Percentiles rank a stretch among this genome's conserved stretches.
phyloP scores from a whole-genome alignment of 495 filamentous ascomycete species.

The Viridothelium virens region DNA sequence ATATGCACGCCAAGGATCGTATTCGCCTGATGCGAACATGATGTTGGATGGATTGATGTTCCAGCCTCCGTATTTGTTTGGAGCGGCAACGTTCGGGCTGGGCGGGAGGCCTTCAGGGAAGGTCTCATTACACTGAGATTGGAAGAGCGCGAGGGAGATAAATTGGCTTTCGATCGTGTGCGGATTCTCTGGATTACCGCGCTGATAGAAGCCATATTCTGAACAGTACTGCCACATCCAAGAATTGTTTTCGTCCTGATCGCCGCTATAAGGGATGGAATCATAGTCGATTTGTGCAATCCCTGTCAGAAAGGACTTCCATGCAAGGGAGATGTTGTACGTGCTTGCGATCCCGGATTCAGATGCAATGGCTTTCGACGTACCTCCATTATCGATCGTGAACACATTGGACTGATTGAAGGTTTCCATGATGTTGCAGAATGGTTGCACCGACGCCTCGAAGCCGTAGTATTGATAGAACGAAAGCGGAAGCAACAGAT shows the following conservation, averaged over 20 bases:
- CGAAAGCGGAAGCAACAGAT: constrained; percentile 37
- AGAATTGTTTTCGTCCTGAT: constrained; percentile 33
- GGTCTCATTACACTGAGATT: constrained; percentile 45
- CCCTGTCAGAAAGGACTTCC: constrained; percentile 19
- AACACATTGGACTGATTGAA: constrained; percentile 23
- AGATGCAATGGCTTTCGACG: constrained; percentile 22
- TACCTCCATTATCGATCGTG: constrained; percentile 21
- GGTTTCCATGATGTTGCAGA: constrained; percentile 44
- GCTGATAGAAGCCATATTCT: constrained; percentile 51
- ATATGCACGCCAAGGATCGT: constrained; percentile 53
- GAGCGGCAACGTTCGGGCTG: constrained; percentile 16
- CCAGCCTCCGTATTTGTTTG: constrained; percentile 41
- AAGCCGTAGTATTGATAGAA: constrained; percentile 46
- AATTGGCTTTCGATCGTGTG: constrained; percentile 46
- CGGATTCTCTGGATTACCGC: constrained; percentile 42
- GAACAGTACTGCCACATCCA: constrained; percentile 59
- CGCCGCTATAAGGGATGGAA: constrained; percentile 14
- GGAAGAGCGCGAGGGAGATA: constrained; percentile 45
- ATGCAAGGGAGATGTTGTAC: constrained; percentile 19
- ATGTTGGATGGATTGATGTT: constrained; percentile 50
- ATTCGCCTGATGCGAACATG: constrained; percentile 49
- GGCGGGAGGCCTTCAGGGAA: constrained; percentile 43
- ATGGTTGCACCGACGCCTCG: constrained; percentile 33
- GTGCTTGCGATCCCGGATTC: constrained; percentile 19
- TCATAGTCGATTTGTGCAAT: constrained; percentile 21